Evolutionary conservation across 768 basidiomycete species (phyloP).

Genomic region (Tylopilus vinaceipallidus): DNA sequence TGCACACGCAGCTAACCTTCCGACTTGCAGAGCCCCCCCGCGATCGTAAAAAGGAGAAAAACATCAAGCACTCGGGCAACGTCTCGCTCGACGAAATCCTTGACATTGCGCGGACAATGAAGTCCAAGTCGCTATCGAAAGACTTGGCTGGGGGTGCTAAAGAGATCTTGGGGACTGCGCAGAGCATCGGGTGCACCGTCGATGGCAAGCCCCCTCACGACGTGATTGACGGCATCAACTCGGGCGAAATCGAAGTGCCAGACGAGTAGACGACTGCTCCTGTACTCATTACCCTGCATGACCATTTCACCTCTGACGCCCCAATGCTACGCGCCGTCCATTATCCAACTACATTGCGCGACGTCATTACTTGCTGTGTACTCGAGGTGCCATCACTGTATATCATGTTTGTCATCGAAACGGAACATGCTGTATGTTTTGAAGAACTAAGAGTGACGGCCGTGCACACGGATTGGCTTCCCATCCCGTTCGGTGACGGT

Average conservation of each 20-base stretch:
- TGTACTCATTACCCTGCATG: constrained; percentile 21
- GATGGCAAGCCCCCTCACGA: constrained; percentile 93
- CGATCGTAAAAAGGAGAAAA: constrained; percentile 99
- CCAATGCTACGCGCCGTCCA: not conserved
- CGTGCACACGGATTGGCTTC: not conserved
- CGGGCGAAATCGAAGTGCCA: constrained; percentile 82
- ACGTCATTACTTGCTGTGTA: not conserved
- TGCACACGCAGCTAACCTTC: not conserved
- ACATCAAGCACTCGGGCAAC: constrained; percentile 98
- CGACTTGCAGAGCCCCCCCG: constrained; percentile 82
- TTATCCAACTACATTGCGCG: not conserved
- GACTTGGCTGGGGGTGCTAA: constrained; percentile 85
- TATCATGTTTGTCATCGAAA: not conserved
- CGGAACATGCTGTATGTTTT: not conserved
- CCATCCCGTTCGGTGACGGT: too few species aligned
- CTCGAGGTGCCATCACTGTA: not conserved
- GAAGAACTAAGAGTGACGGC: not conserved
- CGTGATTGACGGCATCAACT: constrained; percentile 83
- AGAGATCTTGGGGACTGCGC: constrained; percentile 98
- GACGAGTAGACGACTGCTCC: constrained; percentile 58
- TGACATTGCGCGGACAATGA: constrained; percentile 96
- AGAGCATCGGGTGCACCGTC: constrained; percentile 95
- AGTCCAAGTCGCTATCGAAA: constrained; percentile 90
- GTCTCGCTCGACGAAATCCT: constrained; percentile 90
- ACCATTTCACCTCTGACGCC: constrained; percentile 13